Percentiles rank a stretch among this genome's conserved stretches.
These are phyloP conservation scores for Aciculosporium take DNA, from an alignment of 2,329 filamentous ascomycete genomes.

Conservation along the genomic window DNA sequence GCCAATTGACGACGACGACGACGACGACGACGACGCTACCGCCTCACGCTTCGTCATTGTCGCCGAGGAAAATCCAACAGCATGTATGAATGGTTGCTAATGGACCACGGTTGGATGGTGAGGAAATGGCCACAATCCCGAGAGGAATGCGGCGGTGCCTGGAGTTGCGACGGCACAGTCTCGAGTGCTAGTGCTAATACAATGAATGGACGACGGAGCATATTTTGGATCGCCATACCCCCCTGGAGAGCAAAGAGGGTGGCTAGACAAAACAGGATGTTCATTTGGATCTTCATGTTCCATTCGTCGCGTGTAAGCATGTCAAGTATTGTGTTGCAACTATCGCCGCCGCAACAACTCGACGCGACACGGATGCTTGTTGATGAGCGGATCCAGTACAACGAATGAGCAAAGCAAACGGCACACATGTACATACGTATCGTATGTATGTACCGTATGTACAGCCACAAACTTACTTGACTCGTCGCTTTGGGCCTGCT, in stretches of 20 bases:
- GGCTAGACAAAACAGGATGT: no score
- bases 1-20: background rate
- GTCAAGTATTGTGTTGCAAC: no score
- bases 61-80: background rate
- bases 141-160: background rate
- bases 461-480: background rate
- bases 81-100: background rate
- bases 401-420: slow-evolving; percentile 2
- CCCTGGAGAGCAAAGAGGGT: background rate
- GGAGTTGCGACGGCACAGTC: background rate
- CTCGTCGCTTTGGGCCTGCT: background rate
- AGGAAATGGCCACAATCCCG: background rate
- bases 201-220: background rate
- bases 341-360: background rate
- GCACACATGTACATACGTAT: background rate
- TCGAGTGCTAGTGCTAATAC: background rate
- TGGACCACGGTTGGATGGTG: background rate
- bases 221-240: background rate
- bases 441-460: background rate
- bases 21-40: background rate
- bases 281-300: no score
- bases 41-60: background rate
- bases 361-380: background rate
- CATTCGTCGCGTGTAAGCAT: background rate
- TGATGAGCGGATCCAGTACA: background rate